These are phyloP conservation scores for cucumber (Cucumis sativus) DNA, from an alignment of 306 rosid genomes.

Conservation along the genomic window DNA sequence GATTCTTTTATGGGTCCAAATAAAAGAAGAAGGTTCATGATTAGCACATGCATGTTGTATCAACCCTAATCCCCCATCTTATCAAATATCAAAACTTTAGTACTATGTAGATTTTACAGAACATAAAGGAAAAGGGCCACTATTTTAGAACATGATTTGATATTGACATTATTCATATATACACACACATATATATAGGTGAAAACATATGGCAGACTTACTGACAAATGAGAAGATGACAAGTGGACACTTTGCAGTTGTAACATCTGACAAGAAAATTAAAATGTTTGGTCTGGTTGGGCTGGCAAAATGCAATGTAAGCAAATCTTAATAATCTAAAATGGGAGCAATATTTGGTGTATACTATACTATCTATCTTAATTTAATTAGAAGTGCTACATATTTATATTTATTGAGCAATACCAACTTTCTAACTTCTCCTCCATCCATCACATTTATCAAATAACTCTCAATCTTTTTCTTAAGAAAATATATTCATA, in stretches of 20 bases:
- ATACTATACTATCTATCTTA: too few species aligned
- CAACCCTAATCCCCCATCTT: not conserved
- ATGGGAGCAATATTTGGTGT: too few species aligned
- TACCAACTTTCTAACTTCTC: too few species aligned
- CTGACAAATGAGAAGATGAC: not conserved
- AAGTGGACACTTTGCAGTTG: not conserved
- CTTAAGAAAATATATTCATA: too few species aligned
- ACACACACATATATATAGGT: not conserved
- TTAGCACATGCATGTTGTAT: not conserved
- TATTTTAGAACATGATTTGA: not conserved
- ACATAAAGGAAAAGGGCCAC: not conserved
- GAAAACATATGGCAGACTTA: not conserved
- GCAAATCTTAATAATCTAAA: too few species aligned
- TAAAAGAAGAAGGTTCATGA: not conserved
- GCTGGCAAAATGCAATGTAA: not conserved
- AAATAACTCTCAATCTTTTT: too few species aligned
- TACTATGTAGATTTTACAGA: not conserved
- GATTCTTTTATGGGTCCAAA: not conserved
- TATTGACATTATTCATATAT: not conserved
- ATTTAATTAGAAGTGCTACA: too few species aligned
- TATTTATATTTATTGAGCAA: too few species aligned
- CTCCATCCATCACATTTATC: too few species aligned
- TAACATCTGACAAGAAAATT: not conserved
- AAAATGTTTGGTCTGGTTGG: not conserved
- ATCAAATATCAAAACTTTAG: not conserved